Conservation (phyloP, 2,329 filamentous ascomycete species). For the Trichoderma arundinaceum region DNA sequence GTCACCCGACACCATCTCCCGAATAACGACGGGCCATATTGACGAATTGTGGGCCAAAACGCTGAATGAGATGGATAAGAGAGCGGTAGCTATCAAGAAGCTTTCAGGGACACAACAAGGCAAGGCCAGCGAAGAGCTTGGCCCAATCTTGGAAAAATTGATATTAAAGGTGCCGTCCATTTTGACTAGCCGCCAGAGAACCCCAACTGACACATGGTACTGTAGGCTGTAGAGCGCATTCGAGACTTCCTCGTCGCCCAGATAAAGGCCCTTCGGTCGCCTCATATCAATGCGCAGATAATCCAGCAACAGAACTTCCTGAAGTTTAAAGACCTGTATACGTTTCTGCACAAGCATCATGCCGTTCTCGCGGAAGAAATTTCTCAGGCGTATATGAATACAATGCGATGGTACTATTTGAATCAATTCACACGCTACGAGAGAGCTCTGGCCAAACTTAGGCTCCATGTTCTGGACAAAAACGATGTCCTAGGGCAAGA, state of each 20-base stretch:
- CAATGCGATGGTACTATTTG: slow-evolving; percentile 97
- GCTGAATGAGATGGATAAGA: slow-evolving; percentile 81
- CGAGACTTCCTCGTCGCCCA: slow-evolving; percentile 93
- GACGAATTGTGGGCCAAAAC: slow-evolving; percentile 88
- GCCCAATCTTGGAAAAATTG: slow-evolving; percentile 82
- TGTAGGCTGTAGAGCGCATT: slow-evolving; percentile 85
- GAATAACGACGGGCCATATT: slow-evolving; percentile 85
- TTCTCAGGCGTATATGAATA: slow-evolving; percentile 91
- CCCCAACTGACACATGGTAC: neutral
- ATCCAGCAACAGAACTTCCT: slow-evolving; percentile 94
- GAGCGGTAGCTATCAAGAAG: slow-evolving; percentile 72
- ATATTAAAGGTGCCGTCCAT: slow-evolving; percentile 69
- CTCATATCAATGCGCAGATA: slow-evolving; percentile 95
- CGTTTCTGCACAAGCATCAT: slow-evolving; percentile 84
- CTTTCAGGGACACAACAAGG: slow-evolving; percentile 67
- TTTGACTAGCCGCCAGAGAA: slow-evolving; percentile 24
- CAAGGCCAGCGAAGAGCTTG: slow-evolving; percentile 82
- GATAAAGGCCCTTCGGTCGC: slow-evolving; percentile 90
- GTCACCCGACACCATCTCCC: slow-evolving; percentile 79
- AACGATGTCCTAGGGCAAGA: slow-evolving; percentile 84
- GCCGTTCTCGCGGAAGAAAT: slow-evolving; percentile 87
- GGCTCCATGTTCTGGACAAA: slow-evolving; percentile 80
- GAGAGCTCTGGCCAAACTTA: slow-evolving; percentile 81
- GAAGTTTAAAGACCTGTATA: slow-evolving; percentile 84
- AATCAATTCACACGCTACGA: slow-evolving; percentile 91